A percentile compares a stretch with the other conserved stretches of the same genome.
Conservation (phyloP, 257 asterid genomes). For the Penstemon eatonii region DNA sequence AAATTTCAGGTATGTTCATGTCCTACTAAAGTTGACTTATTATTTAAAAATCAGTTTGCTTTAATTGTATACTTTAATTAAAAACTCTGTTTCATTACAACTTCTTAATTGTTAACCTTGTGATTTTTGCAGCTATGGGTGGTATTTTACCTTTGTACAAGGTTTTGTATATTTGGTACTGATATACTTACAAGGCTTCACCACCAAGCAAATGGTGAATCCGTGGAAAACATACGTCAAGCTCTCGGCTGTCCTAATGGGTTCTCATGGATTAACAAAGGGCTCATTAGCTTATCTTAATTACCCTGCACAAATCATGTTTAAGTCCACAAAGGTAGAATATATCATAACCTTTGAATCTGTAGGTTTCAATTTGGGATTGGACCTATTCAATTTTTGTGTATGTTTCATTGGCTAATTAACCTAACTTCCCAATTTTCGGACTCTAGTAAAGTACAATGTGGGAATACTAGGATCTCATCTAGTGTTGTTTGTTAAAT, state of each 20-base stretch:
- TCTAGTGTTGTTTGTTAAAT: not conserved
- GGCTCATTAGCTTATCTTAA: constrained; percentile 92
- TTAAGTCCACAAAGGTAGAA: constrained; percentile 88
- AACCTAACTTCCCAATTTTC: not conserved
- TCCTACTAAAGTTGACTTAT: constrained; percentile 18
- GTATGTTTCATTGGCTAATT: not conserved
- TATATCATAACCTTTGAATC: not conserved
- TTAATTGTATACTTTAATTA: not conserved
- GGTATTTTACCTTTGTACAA: constrained; percentile 94
- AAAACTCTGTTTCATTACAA: not conserved
- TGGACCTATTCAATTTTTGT: constrained; percentile 13
- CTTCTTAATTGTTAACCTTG: not conserved
- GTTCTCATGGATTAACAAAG: constrained; percentile 92
- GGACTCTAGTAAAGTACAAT: too few species aligned
- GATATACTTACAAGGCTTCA: constrained; percentile 77
- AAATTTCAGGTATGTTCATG: constrained; percentile 57
- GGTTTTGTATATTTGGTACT: constrained; percentile 85
- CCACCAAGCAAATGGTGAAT: constrained; percentile 92
- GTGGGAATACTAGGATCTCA: not conserved
- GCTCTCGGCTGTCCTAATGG: constrained; percentile 93
- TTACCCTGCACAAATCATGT: constrained; percentile 97
- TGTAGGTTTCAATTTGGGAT: not conserved
- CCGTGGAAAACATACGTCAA: constrained; percentile 87
- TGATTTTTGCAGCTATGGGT: constrained; percentile 71
- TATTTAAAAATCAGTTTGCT: not conserved